These are phyloP conservation scores for Petrea volubilis DNA, from an alignment of 257 asterid species.

Conservation along the genomic window DNA sequence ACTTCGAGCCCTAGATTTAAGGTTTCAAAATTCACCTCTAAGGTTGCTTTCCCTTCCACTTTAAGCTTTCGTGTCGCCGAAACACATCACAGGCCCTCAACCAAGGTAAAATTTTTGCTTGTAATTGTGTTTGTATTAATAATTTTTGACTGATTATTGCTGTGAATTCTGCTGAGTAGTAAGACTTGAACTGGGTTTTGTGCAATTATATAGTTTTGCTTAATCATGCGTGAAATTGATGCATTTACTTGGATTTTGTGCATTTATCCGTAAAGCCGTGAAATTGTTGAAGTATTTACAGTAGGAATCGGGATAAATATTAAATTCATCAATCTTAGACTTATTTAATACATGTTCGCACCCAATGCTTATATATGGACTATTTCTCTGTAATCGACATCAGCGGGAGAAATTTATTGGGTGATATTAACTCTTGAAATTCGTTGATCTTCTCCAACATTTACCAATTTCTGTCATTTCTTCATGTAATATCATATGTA, in stretches of 20 bases:
- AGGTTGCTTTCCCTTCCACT: constrained; percentile 19
- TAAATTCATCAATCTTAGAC: background rate
- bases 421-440: background rate
- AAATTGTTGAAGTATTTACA: background rate
- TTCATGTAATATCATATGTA: background rate
- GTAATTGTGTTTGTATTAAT: background rate
- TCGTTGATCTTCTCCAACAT: background rate
- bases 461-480: background rate
- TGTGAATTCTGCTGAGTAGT: background rate
- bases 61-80: constrained; percentile 22
- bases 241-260: background rate
- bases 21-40: constrained; percentile 33
- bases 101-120: constrained; percentile 35
- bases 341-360: background rate
- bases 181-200: background rate
- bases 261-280: background rate
- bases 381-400: background rate
- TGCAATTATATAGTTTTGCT: background rate
- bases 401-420: background rate
- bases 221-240: background rate
- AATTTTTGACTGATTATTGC: background rate
- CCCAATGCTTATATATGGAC: background rate
- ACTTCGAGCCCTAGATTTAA: constrained; percentile 26
- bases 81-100: constrained; percentile 26
- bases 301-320: background rate